Conservation (phyloP, 2,329 filamentous ascomycete species). For the Fusarium fracticaudum region DNA sequence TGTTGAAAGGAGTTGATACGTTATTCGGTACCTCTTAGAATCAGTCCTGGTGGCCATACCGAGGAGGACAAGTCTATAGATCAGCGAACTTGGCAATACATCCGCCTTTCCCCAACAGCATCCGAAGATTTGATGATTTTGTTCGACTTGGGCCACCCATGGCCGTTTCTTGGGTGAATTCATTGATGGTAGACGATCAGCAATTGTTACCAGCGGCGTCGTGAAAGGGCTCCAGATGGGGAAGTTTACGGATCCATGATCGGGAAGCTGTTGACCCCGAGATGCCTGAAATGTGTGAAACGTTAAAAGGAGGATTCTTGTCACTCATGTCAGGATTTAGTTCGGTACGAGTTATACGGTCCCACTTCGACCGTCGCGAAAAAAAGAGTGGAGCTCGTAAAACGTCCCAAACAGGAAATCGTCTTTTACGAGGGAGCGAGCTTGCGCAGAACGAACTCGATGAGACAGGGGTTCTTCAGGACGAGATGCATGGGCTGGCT, state of each 20-base stretch:
- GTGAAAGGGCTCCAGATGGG: neutral
- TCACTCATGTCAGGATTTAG: neutral
- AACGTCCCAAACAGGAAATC: slow-evolving; percentile 25
- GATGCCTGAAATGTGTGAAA: neutral
- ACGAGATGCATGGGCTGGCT: neutral
- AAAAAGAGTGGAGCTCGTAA: slow-evolving; percentile 23
- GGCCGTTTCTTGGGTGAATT: neutral
- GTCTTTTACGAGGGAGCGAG: slow-evolving; percentile 15
- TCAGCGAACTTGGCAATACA: neutral
- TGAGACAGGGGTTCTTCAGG: neutral
- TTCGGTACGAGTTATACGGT: neutral
- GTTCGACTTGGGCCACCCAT: rapidly evolving
- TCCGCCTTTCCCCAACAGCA: neutral
- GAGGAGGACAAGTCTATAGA: too few species aligned
- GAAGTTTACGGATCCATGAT: neutral
- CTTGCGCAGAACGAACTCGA: neutral
- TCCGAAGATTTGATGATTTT: neutral
- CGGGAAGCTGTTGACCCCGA: neutral
- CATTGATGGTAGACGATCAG: neutral
- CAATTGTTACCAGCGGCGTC: rapidly evolving
- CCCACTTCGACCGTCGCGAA: neutral
- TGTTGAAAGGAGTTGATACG: neutral
- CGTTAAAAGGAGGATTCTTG: neutral
- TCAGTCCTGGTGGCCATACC: neutral
- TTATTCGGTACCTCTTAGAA: too few species aligned